Base-by-base conservation (phyloP, 208 protist species). In the Endotrypanum monterogeii region DNA sequence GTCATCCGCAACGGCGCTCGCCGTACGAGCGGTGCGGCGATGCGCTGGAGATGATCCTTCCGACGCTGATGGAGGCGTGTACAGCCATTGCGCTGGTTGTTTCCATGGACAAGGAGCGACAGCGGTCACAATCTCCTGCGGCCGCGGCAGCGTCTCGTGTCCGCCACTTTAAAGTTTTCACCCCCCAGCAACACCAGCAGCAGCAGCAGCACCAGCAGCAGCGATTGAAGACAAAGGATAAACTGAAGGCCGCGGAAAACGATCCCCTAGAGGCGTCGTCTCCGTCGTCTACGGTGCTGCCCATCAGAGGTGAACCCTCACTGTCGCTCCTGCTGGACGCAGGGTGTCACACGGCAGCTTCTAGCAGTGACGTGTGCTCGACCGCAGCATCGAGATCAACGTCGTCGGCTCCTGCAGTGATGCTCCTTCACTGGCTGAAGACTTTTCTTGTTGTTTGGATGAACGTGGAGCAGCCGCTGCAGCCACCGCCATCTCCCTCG, bases 41-140 rank as follows among this genome's bases (percentile, higher is more conserved):
- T 56, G 78, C 73, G 30, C 61, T 83, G 25, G 73, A 83, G 48
- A 18, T 63, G 8, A 82, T 85, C 23, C 44, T 85, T 25, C 81
- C 81, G 1, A 85, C 78, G 37, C 56, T 82, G 70, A 71, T 85
- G 32, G 81, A 85, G 66, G 73, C 77, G 12, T 72, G 66, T 28
- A 65, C 60, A 52, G 67, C 78, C 6, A 61, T 73, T 23, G 71
- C 72, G 25, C 66, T 85, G 39, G 72, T 67, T 1, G 78, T 78
- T n/a, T 79, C 75, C 52, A 32, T 80, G 68, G 76, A 80, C 62
- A 80, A 81, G 71, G 71, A 81, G 50, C 70, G 71, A 25, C 71
- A 69, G 66, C 76, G 50, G 7, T 50, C 18, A 28, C 46, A 30
- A 41, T n/a, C 68, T 4, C 0, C 52, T 1, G 23, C 44, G 46